Base-by-base conservation (phyloP, 495 filamentous ascomycete species). In the Tetracladium marchalianum region DNA sequence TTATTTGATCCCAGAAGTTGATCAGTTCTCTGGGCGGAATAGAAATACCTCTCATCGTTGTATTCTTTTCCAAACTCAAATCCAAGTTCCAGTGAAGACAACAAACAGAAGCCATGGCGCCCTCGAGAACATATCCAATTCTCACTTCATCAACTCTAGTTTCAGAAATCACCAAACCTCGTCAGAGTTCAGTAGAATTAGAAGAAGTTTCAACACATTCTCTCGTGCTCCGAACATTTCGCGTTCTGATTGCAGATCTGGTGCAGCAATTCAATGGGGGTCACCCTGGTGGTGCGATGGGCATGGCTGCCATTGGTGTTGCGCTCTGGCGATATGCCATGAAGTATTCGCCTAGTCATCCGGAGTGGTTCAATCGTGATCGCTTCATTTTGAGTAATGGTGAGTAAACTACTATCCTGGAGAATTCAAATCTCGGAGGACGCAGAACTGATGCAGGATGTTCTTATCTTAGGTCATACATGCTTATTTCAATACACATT, bases 401-500 rank as follows among this genome's bases (percentile, higher is more conserved):
- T 54, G 10, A 33, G 38, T 35, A n/a, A 22, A 34, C 32, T 41
- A 33, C 34, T 43, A 13, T 15, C 22, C 22, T 27, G 22, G 22
- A 27, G 35, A 36, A n/a, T n/a, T 36, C 35, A 16, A 36, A 36
- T 36, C 35, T 36, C 12, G 35, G n/a, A n/a, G 12, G 5, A 36
- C 10, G 35, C n/a, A 27, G n/a, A 31, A 11, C 18, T 11, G 11
- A 24, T 38, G 12, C 10, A 31, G 11, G 42, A 18, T 15, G 10
- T 38, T 15, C 19, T 15, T 36, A n/a, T 31, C 18, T 11, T 9
- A 48, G 61, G 77, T n/a, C 78, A 81, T 51, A 66, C 75, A 17
- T 77, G 74, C 54, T 57, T 81, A 5, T 79, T 80, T 54, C 73
- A 76, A 51, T 82, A 82, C 56, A 61, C 65, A 3, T 71, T 77